Conservation (phyloP, 1,139 yeast species). For the Zygosaccharomyces pseudobailii region DNA sequence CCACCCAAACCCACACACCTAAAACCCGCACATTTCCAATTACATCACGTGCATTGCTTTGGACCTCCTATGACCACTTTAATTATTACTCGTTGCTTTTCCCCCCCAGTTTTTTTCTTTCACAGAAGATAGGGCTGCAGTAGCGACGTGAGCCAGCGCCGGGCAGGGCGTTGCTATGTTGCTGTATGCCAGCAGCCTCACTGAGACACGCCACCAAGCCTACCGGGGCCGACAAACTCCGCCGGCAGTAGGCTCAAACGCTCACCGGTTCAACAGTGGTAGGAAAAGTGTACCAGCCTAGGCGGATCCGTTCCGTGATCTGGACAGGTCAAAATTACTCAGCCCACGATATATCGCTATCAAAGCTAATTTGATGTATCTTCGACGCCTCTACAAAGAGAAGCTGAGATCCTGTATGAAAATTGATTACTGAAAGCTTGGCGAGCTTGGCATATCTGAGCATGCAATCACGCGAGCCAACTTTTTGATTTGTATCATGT, state of each 20-base stretch:
- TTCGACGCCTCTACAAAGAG: background rate
- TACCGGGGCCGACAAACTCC: background rate
- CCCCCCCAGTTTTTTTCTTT: background rate
- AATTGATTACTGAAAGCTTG: too few relatives aligned
- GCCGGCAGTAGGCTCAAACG: background rate
- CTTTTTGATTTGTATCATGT: too few relatives aligned
- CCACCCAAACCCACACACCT: too few relatives aligned
- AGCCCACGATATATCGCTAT: background rate
- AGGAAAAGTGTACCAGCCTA: too few relatives aligned
- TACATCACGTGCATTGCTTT: too few relatives aligned
- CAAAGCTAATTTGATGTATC: background rate
- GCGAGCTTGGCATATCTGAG: too few relatives aligned
- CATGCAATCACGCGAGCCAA: too few relatives aligned
- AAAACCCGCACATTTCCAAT: too few relatives aligned
- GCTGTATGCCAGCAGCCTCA: background rate
- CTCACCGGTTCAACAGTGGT: background rate
- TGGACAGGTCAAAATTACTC: background rate
- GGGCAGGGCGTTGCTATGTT: background rate
- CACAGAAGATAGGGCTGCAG: too few relatives aligned
- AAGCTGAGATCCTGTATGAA: too few relatives aligned
- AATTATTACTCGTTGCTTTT: background rate
- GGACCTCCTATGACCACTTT: background rate
- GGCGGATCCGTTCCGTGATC: background rate
- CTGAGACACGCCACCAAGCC: background rate
- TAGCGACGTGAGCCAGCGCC: background rate